phyloP scores from a whole-genome alignment of 768 basidiomycete species.

The Trametes cinnabarina region DNA sequence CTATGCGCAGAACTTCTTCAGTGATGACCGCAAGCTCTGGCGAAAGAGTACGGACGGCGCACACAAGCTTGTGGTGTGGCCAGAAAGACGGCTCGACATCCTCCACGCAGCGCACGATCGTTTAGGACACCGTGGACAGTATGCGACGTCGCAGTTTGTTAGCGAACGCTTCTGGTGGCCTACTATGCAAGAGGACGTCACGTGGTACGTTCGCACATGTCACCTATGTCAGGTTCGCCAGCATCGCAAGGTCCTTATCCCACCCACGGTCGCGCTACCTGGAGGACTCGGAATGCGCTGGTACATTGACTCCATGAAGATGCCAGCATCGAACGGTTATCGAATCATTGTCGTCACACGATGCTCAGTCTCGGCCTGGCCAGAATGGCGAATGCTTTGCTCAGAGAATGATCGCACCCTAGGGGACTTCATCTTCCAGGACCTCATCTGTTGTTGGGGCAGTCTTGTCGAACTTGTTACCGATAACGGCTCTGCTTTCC shows the following conservation, averaged over 20 bases:
- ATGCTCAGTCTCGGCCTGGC: conserved; percentile 33
- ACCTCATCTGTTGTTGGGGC: conserved; percentile 40
- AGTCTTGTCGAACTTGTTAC: conserved; percentile 36
- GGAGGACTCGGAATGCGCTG: conserved; percentile 33
- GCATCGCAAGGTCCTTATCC: conserved; percentile 21
- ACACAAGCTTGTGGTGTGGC: conserved; percentile 14
- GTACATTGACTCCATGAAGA: conserved; percentile 41
- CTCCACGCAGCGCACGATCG: conserved; percentile 17
- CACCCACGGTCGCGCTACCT: conserved; percentile 19
- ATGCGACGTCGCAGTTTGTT: conserved; percentile 3
- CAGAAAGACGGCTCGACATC: not conserved
- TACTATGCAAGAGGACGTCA: conserved; percentile 16
- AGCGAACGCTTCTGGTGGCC: conserved; percentile 29
- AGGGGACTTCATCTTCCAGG: conserved; percentile 34
- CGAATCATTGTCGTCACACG: conserved; percentile 37
- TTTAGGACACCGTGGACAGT: conserved; percentile 22
- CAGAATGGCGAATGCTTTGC: conserved; percentile 31
- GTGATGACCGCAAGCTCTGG: conserved; percentile 7
- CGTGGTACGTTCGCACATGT: conserved; percentile 31
- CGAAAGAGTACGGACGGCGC: conserved; percentile 2
- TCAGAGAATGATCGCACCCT: conserved; percentile 30
- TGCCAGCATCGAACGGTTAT: conserved; percentile 35
- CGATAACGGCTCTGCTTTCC: conserved; percentile 38
- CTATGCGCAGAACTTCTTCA: too few relatives aligned
- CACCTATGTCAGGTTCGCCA: conserved; percentile 38